Evolutionary conservation across 1,284 basidiomycete species (phyloP), one percentile per base, ranked within the genome.

Genomic region (Ustilago tritici): DNA sequence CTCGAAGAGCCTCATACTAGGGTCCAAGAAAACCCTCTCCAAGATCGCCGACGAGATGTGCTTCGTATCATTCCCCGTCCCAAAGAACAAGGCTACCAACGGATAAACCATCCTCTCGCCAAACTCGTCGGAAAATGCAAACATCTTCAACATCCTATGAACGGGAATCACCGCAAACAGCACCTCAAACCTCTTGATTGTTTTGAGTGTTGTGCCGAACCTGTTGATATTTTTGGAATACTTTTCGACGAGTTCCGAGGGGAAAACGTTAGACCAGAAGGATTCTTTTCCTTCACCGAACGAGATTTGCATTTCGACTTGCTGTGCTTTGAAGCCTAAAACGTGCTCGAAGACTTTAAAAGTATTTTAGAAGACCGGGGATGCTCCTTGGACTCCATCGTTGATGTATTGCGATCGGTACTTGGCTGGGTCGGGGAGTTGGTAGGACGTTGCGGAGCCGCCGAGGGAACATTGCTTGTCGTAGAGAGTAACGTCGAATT

Each of bases 41-140:
- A 91, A 82, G 40, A 90, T 91, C 19, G 89, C 89, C n/a, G 87
- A 88, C 0, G 89, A 89, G 54, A 91, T 88, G 78, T 89, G 90
- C 17, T 89, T 89, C 3, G 89, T 91, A 76, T 90, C 89, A 75
- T 91, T 91, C 1, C 90, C 90, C n/a, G 90, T 90, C 19, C 89
- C 90, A 88, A 90, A 85, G 84, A 90, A 91, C 41, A 91, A 86
- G 0, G 90, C 90, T 10, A 90, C 89, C 12, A 90, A 87, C 3
- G 90, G 89, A 70, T 89, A 90, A 7, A 91, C 89, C 86, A 90
- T 89, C 41, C 88, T 86, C 70, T 91, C 89, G 4, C 89, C 89
- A 76, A 91, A 91, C 65, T 89, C 89, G 56, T 80, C 73, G 2
- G 76, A 73, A 60, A 80, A 84, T 12, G 80, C 73, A 58, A 84